Base-by-base conservation (phyloP, 2,329 filamentous ascomycete genomes). In the Sordariomycetes sp. region DNA sequence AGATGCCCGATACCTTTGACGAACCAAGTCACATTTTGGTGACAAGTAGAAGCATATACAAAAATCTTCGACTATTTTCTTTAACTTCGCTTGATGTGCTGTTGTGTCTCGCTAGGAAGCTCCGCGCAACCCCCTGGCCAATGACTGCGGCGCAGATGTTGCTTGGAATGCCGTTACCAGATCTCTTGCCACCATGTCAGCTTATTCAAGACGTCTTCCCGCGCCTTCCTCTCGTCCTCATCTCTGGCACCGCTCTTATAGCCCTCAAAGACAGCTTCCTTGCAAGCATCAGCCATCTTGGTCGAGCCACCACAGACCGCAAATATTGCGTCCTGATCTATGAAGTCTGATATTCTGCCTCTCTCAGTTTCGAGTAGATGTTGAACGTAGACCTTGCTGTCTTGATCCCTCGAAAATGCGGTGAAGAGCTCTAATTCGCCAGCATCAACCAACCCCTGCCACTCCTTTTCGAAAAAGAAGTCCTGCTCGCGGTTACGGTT, bases 381-480 rank as follows among this genome's bases (percentile, higher is more conserved):
- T 47, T 77, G 72, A 3, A 76, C 68, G 44, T 76, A 76, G 21
- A 71, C 57, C 46, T 73, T 75, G 29, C 63, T 54, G 3, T 47
- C 45, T 21, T 59, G 54, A 33, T 71, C 63, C 12, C 68, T 56
- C 3, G 70, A 68, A 42, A 74, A 72, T 17, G 67, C 68, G 3
- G 66, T 53, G 28, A 59, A 49, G 7, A 69, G 48, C 1, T 46
- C 33, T 6, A 68, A 30, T 2, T 44, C 37, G 3, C 34, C 44
- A 3, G 41, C 40, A 5, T 32, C 29, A 2, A 42, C 43, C 1
- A 50, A 38, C 9, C 36, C 26, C 2, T 61, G 48, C 87, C 87
- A 95, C 41, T 96, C 88, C 0, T 79, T 56, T 5, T 66, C 57
- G 53, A 92, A 98, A 59, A 87, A 88, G 58, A 75, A 95, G 53